Conservation (phyloP, 768 basidiomycete species). For the Crucibulum laeve region DNA sequence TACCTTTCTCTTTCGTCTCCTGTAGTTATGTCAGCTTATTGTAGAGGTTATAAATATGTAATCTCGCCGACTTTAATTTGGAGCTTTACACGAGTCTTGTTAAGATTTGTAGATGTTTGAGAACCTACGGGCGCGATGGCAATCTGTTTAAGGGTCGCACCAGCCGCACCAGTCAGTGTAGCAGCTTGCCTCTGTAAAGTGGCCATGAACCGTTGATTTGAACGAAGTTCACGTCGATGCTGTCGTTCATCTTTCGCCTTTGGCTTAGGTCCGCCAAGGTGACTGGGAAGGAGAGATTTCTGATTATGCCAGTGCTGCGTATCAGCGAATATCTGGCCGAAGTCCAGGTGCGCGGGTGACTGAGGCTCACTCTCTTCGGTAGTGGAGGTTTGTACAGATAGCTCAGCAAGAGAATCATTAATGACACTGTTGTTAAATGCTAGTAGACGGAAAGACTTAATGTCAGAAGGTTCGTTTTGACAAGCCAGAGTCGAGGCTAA, state of each 20-base stretch:
- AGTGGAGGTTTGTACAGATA: conserved; percentile 17
- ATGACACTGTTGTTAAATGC: conserved; percentile 33
- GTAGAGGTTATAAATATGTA: too few relatives aligned
- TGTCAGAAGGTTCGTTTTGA: not conserved
- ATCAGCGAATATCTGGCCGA: conserved; percentile 42
- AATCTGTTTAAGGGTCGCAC: conserved; percentile 45
- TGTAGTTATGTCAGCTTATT: too few relatives aligned
- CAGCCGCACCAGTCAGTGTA: conserved; percentile 61
- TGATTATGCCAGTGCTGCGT: conserved; percentile 58
- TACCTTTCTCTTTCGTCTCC: conserved; percentile 11
- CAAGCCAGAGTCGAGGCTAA: not conserved
- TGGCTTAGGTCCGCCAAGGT: conserved; percentile 43
- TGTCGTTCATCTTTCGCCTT: conserved; percentile 27
- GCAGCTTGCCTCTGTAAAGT: conserved; percentile 53
- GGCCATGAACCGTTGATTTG: conserved; percentile 57
- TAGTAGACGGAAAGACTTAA: conserved; percentile 19
- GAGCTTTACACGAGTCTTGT: too few relatives aligned
- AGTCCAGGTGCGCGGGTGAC: conserved; percentile 25
- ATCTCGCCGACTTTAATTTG: too few relatives aligned
- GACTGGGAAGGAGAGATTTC: conserved; percentile 45
- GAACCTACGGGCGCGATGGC: conserved; percentile 39
- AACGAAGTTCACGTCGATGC: conserved; percentile 29
- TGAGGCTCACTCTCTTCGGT: conserved; percentile 9
- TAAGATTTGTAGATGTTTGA: not conserved
- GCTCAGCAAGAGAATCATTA: conserved; percentile 17